Evolutionary conservation across 305 asterid genomes (phyloP).

Genomic region (Withania somnifera): DNA sequence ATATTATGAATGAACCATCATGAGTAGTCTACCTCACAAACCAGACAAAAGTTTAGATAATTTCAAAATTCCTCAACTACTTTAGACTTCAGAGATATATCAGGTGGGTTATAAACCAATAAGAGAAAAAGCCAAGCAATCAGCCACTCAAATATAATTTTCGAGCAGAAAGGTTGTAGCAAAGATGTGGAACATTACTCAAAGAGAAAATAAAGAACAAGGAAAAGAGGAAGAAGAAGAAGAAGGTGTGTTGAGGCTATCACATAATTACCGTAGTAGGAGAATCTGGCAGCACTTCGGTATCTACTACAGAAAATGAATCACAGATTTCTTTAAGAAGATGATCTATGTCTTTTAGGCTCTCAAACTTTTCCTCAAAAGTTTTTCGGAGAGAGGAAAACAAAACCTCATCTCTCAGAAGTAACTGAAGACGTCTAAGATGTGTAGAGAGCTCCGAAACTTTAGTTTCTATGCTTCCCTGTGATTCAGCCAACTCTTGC

Average conservation of each 20-base stretch:
- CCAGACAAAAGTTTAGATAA: neutral
- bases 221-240: neutral
- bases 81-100: neutral
- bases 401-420: constrained; percentile 56
- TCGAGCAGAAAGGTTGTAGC: neutral
- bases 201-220: neutral
- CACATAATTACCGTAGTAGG: constrained; percentile 49
- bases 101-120: neutral
- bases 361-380: constrained; percentile 46
- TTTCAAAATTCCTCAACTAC: neutral
- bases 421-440: constrained; percentile 42
- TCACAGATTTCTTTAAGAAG: constrained; percentile 48
- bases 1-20: neutral
- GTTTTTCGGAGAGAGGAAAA: constrained; percentile 34
- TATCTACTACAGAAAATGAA: constrained; percentile 38
- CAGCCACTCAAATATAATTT: neutral
- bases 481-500: constrained; percentile 63
- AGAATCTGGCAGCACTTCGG: constrained; percentile 31
- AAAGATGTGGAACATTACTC: neutral
- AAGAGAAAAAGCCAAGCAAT: neutral
- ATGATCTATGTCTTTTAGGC: constrained; percentile 46
- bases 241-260: neutral
- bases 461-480: constrained; percentile 37
- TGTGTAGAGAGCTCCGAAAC: constrained; percentile 49
- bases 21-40: neutral